Evolutionary conservation across 768 basidiomycete genomes (phyloP).

Genomic region (Auricularia auricula-judae): DNA sequence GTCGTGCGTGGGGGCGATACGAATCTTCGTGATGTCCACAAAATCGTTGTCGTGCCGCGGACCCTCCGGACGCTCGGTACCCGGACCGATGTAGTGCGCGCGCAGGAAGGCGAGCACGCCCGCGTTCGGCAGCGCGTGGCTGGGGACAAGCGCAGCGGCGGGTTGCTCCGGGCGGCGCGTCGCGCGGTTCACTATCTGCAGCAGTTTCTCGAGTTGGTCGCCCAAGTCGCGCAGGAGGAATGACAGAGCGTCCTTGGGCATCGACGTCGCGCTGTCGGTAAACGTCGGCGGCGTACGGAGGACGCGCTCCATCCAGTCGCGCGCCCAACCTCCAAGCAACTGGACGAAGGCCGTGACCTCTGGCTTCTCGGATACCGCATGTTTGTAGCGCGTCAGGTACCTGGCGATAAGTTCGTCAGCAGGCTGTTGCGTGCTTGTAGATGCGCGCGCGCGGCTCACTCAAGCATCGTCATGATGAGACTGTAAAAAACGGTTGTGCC

Average conservation of each 20-base stretch:
- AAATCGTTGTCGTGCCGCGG: slow-evolving; percentile 63
- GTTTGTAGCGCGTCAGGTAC: slow-evolving; percentile 48
- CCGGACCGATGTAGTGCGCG: slow-evolving; percentile 44
- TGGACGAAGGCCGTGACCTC: slow-evolving; percentile 29
- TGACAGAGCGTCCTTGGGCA: slow-evolving; percentile 21
- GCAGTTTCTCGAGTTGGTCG: slow-evolving; percentile 20
- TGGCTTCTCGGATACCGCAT: slow-evolving; percentile 36
- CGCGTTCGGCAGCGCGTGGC: slow-evolving; percentile 13
- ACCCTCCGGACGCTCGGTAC: slow-evolving; percentile 34
- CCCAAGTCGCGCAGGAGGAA: slow-evolving; percentile 26
- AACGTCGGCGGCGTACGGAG: slow-evolving; percentile 29
- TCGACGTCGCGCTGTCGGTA: slow-evolving; percentile 28
- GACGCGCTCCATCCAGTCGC: slow-evolving; percentile 36
- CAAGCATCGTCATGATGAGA: slow-evolving; percentile 35
- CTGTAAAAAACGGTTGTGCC: slow-evolving; percentile 36
- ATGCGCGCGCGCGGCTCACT: slow-evolving; percentile 26
- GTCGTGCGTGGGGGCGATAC: slow-evolving; percentile 58
- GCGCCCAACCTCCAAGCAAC: slow-evolving; percentile 34
- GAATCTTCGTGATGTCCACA: slow-evolving; percentile 42
- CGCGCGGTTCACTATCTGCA: slow-evolving; percentile 42
- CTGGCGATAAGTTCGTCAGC: slow-evolving; percentile 19
- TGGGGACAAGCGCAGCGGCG: neutral
- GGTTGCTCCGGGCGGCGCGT: slow-evolving; percentile 20
- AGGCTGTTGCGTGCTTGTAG: neutral
- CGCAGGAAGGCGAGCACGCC: slow-evolving; percentile 29